Evolutionary conservation across 139 green algal species (phyloP), one percentile per base, ranked within the genome.

Genomic region (Coelastrella sp.): DNA sequence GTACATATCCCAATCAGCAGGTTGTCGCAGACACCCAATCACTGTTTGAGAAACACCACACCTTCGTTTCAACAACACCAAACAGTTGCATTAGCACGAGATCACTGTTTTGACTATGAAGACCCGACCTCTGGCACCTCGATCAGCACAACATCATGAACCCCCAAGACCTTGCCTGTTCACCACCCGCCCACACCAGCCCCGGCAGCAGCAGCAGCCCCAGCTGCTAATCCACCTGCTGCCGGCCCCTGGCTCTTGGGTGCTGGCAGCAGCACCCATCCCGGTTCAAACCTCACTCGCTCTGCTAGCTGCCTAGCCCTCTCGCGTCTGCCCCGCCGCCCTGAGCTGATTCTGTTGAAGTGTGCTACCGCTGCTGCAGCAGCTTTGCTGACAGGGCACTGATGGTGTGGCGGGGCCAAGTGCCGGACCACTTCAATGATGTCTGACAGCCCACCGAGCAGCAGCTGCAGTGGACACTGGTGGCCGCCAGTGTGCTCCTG

Each of bases 361-460:
- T 80, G 66, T 5, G 83, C 83, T 11, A 88, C 83, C 57, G 83
- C 83, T 71, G 83, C 83, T 80, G 83, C 83, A 57, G 83, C 83
- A 13, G 83, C 83, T 54, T 57, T 54, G 7, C 19, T 80, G 13
- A 88, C 83, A 14, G 83, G 83, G 20, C 83, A 88, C 68, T 80
- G 68, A 32, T 80, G 83, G 7, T 64, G 14, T 13, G 68, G 66
- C 3, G 83, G 83, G 5, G 68, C 83, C 17, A 88, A 17, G 5
- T 19, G 56, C 17, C 83, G 56, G 19, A 88, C 32, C 47, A 58
- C 7, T 19, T 88, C 83, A 13, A 80, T 58, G 0, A 88, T 47
- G 3, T 88, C 83, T 11, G 17, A 19, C 5, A 88, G 19, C 0
- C 83, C 83, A 14, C 54, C 83, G 22, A 88, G 54, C 13, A 88